Conservation (phyloP, 2,329 filamentous ascomycete genomes). For the Paramyrothecium sp. region DNA sequence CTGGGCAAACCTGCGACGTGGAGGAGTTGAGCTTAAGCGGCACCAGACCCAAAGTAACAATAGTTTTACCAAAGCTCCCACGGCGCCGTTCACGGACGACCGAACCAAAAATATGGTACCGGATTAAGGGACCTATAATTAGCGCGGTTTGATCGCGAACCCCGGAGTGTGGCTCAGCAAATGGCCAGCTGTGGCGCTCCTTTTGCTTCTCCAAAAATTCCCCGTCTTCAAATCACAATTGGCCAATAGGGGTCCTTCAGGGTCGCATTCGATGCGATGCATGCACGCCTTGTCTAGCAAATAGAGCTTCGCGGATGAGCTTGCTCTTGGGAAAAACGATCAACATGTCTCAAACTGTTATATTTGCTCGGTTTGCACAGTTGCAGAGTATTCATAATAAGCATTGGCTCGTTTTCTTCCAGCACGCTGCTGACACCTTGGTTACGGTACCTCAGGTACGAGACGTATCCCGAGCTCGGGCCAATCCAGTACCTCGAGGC, state of each 20-base stretch:
- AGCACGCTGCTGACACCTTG: too few relatives aligned
- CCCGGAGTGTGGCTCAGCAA: background rate
- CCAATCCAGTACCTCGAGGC: background rate
- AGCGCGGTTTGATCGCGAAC: background rate
- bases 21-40: background rate
- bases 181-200: constrained; percentile 1
- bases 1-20: background rate
- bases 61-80: too few relatives aligned
- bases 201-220: background rate
- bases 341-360: too few relatives aligned
- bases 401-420: too few relatives aligned
- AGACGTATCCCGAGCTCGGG: background rate
- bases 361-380: too few relatives aligned
- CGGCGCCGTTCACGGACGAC: background rate
- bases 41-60: background rate
- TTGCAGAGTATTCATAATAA: too few relatives aligned
- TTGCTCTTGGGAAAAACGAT: too few relatives aligned
- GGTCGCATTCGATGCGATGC: too few relatives aligned
- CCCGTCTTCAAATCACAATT: background rate
- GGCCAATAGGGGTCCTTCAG: background rate
- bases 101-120: background rate
- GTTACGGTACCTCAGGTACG: too few relatives aligned
- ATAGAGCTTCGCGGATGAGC: too few relatives aligned
- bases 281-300: too few relatives aligned
- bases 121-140: background rate